A percentile compares a stretch with the other conserved stretches of the same genome.
Evolutionary conservation across 1,284 basidiomycete species (phyloP).

Genomic region (Microbotryum intermedium): DNA sequence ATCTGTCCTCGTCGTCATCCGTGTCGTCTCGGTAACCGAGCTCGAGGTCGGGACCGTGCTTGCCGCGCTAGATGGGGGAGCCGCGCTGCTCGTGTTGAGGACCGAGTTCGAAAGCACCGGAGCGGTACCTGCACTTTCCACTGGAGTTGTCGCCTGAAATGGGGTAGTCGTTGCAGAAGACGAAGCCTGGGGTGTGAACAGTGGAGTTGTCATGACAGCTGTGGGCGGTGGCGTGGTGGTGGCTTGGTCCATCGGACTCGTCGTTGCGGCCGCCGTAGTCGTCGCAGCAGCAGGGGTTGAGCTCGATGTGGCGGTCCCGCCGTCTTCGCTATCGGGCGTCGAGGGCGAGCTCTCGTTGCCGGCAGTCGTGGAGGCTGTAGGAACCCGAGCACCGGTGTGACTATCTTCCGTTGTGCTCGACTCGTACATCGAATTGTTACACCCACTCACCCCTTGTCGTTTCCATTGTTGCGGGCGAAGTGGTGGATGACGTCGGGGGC

Average conservation of each 20-base stretch:
- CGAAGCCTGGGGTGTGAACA: background rate
- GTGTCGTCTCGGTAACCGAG: background rate
- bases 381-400: too few species aligned
- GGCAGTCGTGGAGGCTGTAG: too few species aligned
- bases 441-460: too few species aligned
- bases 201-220: too few species aligned
- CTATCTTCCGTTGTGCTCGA: too few species aligned
- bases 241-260: background rate
- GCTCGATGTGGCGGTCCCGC: background rate
- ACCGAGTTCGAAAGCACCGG: constrained; percentile 3
- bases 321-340: background rate
- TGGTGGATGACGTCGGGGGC: too few species aligned
- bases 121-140: background rate
- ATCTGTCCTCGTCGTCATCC: background rate
- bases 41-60: too few species aligned
- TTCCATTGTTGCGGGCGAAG: too few species aligned
- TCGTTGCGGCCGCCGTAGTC: constrained; percentile 5
- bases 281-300: constrained; percentile 7
- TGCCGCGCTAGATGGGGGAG: background rate
- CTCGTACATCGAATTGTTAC: too few species aligned
- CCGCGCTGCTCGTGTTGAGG: constrained; percentile 1
- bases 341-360: background rate
- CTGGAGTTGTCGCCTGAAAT: background rate
- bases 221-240: too few species aligned
- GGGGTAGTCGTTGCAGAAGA: constrained; percentile 7